These are phyloP conservation scores for Pseudovirgaria hyperparasitica DNA, from an alignment of 2,329 filamentous ascomycete genomes.

Conservation along the genomic window DNA sequence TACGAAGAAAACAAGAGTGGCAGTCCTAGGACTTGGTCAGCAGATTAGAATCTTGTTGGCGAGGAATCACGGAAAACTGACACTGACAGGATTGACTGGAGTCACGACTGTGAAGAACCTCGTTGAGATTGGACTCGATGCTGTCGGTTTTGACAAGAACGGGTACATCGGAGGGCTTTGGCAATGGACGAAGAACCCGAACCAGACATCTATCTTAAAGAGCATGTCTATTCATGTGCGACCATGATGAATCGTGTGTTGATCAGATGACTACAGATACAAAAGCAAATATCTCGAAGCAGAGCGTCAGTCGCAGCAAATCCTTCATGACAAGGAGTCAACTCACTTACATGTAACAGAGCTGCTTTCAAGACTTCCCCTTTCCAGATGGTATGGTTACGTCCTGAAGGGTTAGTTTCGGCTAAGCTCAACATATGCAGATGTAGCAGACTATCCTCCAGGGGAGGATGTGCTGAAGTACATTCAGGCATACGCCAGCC, in stretches of 20 bases:
- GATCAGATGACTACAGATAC: too few relatives aligned
- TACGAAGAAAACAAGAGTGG: too few relatives aligned
- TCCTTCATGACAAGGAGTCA: too few relatives aligned
- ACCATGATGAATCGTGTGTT: too few relatives aligned
- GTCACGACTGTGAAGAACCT: slow-evolving; percentile 11
- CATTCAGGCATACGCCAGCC: slow-evolving; percentile 8
- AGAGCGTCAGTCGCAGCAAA: slow-evolving; percentile 5
- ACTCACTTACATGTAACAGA: too few relatives aligned
- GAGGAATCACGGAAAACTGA: too few relatives aligned
- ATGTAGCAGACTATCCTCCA: slow-evolving; percentile 6
- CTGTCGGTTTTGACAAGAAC: slow-evolving; percentile 11
- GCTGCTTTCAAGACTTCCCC: slow-evolving; percentile 13
- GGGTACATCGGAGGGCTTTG: slow-evolving; percentile 12
- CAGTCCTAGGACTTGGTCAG: too few relatives aligned
- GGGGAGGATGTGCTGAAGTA: slow-evolving; percentile 12
- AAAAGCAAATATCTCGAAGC: slow-evolving; percentile 12
- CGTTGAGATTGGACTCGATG: slow-evolving; percentile 11
- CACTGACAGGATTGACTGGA: too few relatives aligned
- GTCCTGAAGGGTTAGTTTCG: too few relatives aligned
- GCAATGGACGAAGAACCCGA: slow-evolving; percentile 11
- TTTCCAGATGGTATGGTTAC: slow-evolving; percentile 9
- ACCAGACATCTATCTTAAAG: slow-evolving; percentile 12
- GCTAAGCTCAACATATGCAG: background rate
- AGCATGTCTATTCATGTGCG: too few relatives aligned
- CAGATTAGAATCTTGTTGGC: too few relatives aligned